Percentiles rank a stretch among this genome's conserved stretches.
Evolutionary conservation across 305 asterid species (phyloP).

Genomic region (Solanum aculeatissimum): DNA sequence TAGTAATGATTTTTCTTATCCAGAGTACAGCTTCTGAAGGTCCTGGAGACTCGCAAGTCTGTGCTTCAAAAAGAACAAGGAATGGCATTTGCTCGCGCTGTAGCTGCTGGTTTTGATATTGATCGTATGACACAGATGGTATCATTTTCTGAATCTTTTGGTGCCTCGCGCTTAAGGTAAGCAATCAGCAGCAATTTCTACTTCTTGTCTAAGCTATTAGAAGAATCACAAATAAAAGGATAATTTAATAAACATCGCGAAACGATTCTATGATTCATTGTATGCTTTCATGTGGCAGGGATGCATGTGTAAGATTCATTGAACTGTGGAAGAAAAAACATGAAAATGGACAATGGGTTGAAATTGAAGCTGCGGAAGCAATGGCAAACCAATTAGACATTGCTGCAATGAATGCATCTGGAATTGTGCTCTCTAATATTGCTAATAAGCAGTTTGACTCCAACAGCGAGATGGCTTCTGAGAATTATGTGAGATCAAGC

Average conservation of each 20-base stretch:
- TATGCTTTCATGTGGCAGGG: slow-evolving; percentile 37
- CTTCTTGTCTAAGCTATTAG: neutral
- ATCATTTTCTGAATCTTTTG: slow-evolving; percentile 80
- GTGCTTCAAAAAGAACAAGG: slow-evolving; percentile 82
- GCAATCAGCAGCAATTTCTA: neutral
- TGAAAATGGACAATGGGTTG: slow-evolving; percentile 86
- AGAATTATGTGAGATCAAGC: slow-evolving; percentile 32
- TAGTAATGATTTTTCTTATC: slow-evolving; percentile 8
- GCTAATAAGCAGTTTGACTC: slow-evolving; percentile 38
- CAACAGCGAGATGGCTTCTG: slow-evolving; percentile 29
- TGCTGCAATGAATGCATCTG: slow-evolving; percentile 45
- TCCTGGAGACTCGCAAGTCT: slow-evolving; percentile 67
- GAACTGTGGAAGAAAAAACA: slow-evolving; percentile 81
- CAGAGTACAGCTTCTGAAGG: slow-evolving; percentile 88
- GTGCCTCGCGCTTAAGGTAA: slow-evolving; percentile 77
- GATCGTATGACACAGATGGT: slow-evolving; percentile 56
- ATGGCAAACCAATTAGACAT: slow-evolving; percentile 40
- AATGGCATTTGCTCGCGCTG: slow-evolving; percentile 98
- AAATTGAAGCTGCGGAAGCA: slow-evolving; percentile 64
- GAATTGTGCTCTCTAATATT: slow-evolving; percentile 41
- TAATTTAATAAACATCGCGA: neutral
- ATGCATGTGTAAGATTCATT: slow-evolving; percentile 70
- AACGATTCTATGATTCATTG: neutral
- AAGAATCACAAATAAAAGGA: neutral
- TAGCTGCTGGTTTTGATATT: slow-evolving; percentile 87